Evolutionary conservation across 805 yeast species (phyloP).

Genomic region (Candida golubevii): DNA sequence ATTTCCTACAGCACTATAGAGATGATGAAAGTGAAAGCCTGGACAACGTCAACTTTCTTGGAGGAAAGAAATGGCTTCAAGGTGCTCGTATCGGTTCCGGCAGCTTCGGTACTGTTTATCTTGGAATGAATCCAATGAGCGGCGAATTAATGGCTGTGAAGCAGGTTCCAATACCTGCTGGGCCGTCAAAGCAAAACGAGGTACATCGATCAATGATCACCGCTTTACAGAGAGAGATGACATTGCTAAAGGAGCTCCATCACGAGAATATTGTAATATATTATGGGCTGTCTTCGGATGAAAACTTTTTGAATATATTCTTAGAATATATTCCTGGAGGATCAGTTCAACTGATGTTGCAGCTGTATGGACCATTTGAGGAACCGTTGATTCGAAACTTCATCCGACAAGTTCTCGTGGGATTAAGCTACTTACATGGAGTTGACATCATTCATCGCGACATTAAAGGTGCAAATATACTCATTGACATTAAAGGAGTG

Average conservation of each 20-base stretch:
- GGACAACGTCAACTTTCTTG: conserved; percentile 23
- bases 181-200: conserved; percentile 27
- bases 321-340: conserved; percentile 42
- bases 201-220: conserved; percentile 55
- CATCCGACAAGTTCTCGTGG: conserved; percentile 70
- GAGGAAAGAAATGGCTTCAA: conserved; percentile 65
- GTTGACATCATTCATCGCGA: conserved; percentile 80
- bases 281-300: conserved; percentile 80
- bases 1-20: conserved; percentile 18
- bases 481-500: conserved; percentile 74
- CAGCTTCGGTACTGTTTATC: conserved; percentile 86
- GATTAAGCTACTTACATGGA: conserved; percentile 69
- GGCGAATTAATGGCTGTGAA: conserved; percentile 98
- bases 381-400: conserved; percentile 71
- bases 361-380: conserved; percentile 74
- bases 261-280: conserved; percentile 93
- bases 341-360: conserved; percentile 58
- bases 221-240: conserved; percentile 80
- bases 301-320: conserved; percentile 71
- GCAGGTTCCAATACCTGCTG: conserved; percentile 70
- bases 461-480: conserved; percentile 83
- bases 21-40: conserved; percentile 33
- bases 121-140: conserved; percentile 86
- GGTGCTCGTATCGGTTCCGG: conserved; percentile 95
- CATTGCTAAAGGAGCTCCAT: conserved; percentile 67